These are phyloP conservation scores for Mikania micrantha DNA, from an alignment of 129 eudicot species.

Conservation along the genomic window DNA sequence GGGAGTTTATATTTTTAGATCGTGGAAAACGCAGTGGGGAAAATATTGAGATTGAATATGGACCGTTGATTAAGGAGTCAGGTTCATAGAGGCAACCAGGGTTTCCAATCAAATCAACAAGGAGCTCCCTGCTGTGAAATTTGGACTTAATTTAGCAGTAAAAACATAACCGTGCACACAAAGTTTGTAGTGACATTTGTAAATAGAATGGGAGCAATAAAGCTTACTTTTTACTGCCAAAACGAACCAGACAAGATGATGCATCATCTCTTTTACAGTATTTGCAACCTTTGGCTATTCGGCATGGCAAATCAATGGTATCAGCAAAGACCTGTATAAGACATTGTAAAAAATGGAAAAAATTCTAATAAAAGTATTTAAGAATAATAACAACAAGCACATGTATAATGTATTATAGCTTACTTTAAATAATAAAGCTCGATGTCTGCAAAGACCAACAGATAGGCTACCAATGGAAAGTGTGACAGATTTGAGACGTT, in stretches of 20 bases:
- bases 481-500: constrained; percentile 58
- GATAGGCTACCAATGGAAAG: constrained; percentile 82
- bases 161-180: neutral
- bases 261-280: constrained; percentile 68
- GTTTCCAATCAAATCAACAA: constrained; percentile 74
- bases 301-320: constrained; percentile 72
- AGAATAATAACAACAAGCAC: constrained; percentile 4
- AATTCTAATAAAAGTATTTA: neutral
- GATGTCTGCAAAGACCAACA: constrained; percentile 86
- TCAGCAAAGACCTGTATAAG: constrained; percentile 78
- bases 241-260: constrained; percentile 78
- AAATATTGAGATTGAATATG: constrained; percentile 85
- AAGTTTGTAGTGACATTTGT: neutral
- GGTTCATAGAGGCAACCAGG: constrained; percentile 87
- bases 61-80: constrained; percentile 87
- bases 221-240: constrained; percentile 54
- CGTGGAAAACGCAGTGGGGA: constrained; percentile 81
- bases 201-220: neutral
- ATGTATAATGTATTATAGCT: constrained; percentile 18
- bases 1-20: constrained; percentile 48
- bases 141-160: neutral
- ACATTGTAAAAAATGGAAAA: neutral
- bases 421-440: constrained; percentile 86
- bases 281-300: constrained; percentile 82
- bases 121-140: constrained; percentile 56